These are phyloP conservation scores for Calonectria pauciramosa DNA, from an alignment of 2,329 filamentous ascomycete genomes.

Conservation along the genomic window DNA sequence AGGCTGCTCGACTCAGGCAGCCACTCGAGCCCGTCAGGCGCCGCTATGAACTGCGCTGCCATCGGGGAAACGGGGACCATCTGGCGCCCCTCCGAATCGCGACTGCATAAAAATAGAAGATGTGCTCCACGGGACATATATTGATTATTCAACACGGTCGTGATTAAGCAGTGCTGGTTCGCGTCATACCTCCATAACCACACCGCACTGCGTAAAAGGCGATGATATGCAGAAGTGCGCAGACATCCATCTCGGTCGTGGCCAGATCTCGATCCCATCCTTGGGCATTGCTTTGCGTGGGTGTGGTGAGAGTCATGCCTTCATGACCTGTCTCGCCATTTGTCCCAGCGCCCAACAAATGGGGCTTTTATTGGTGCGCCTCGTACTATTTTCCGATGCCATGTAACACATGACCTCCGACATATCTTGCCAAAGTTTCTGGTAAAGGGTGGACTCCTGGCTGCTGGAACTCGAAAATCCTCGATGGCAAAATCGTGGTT, in stretches of 20 bases:
- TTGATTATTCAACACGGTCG: neutral
- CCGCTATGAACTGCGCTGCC: neutral
- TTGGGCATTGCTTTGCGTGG: conserved; percentile 30
- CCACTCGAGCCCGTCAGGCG: too few species aligned
- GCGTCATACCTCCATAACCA: neutral
- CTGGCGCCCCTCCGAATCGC: neutral
- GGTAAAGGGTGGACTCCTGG: neutral
- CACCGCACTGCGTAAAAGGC: neutral
- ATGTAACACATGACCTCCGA: neutral
- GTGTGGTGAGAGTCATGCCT: conserved; percentile 34
- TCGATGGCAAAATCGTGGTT: conserved; percentile 37
- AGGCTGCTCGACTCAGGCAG: neutral
- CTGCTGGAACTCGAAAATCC: conserved; percentile 28
- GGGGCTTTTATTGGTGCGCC: neutral
- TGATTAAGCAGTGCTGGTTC: neutral
- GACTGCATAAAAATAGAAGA: neutral
- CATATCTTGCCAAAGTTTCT: neutral
- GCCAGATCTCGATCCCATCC: conserved; percentile 47
- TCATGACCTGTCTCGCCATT: conserved; percentile 32
- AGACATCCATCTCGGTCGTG: conserved; percentile 14
- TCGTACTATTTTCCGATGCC: neutral
- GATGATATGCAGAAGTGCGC: conserved; percentile 9
- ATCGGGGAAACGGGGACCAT: neutral
- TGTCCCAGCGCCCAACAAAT: conserved; percentile 12
- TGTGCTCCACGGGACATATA: neutral